These are phyloP conservation scores for Infundibulicybe gibba DNA, from an alignment of 768 basidiomycete species.

Conservation along the genomic window DNA sequence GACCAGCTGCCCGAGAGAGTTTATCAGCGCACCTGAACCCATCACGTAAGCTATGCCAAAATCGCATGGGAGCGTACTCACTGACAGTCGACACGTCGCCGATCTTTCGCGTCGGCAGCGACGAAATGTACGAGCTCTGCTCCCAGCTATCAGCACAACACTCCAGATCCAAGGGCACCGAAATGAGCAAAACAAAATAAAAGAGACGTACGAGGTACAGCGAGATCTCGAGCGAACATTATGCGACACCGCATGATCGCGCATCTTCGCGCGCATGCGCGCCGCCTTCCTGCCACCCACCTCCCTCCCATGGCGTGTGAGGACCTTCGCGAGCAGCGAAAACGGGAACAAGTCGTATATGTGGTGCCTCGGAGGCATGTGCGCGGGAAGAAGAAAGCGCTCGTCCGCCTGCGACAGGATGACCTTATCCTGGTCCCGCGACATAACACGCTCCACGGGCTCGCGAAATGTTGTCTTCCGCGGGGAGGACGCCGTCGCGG, in stretches of 20 bases:
- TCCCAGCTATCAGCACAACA: background rate
- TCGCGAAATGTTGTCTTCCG: conserved; percentile 9
- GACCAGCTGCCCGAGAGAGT: conserved; percentile 49
- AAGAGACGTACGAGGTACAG: conserved; percentile 52
- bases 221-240: conserved; percentile 67
- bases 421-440: conserved; percentile 14
- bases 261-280: conserved; percentile 46
- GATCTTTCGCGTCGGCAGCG: conserved; percentile 51
- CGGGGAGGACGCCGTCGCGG: conserved; percentile 19
- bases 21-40: conserved; percentile 39
- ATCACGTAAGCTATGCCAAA: background rate
- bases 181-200: too few relatives aligned
- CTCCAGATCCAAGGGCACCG: too few relatives aligned
- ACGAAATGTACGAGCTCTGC: conserved; percentile 68
- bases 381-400: conserved; percentile 45
- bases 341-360: conserved; percentile 69
- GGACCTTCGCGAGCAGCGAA: conserved; percentile 47
- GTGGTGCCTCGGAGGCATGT: conserved; percentile 55
- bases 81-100: conserved; percentile 60
- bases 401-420: conserved; percentile 40
- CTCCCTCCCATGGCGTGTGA: conserved; percentile 44
- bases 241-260: conserved; percentile 41
- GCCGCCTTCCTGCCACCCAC: conserved; percentile 65
- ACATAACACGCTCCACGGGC: background rate
- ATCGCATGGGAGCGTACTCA: conserved; percentile 24